These are phyloP conservation scores for Fulvia fulva DNA, from an alignment of 2,329 filamentous ascomycete species.

Conservation along the genomic window DNA sequence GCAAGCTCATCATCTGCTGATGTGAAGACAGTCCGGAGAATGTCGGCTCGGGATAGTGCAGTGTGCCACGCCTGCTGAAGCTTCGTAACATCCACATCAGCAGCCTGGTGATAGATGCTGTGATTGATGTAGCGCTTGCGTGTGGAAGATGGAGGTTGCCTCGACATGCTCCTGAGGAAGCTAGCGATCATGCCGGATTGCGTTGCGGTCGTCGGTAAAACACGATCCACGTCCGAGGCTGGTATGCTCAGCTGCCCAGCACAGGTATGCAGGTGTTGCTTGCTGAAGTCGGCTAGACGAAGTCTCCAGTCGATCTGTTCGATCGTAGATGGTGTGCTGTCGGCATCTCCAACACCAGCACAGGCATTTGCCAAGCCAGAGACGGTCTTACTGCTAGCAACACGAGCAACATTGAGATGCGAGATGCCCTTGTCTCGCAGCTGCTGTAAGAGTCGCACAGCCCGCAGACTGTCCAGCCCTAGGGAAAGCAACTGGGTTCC, in stretches of 20 bases:
- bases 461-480: constrained; percentile 12
- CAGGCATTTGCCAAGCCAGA: constrained; percentile 4
- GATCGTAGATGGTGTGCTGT: neutral
- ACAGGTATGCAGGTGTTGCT: neutral
- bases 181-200: constrained; percentile 77
- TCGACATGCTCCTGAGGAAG: constrained; percentile 51
- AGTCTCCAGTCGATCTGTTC: neutral
- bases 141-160: constrained; percentile 48
- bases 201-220: constrained; percentile 63
- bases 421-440: constrained; percentile 6
- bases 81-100: neutral
- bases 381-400: constrained; percentile 6
- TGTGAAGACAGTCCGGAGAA: constrained; percentile 5
- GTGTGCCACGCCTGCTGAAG: constrained; percentile 4
- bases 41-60: neutral
- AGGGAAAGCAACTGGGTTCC: constrained; percentile 5
- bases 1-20: constrained; percentile 11
- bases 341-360: neutral
- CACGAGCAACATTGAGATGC: constrained; percentile 6
- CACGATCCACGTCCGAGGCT: constrained; percentile 28
- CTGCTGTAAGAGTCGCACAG: constrained; percentile 6
- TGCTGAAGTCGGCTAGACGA: constrained; percentile 4
- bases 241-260: neutral
- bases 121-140: constrained; percentile 37
- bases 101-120: constrained; percentile 53